Evolutionary conservation across 1,139 yeast genomes (phyloP), one percentile per base, ranked within the genome.

Genomic region (Oligophagozyma castellii): DNA sequence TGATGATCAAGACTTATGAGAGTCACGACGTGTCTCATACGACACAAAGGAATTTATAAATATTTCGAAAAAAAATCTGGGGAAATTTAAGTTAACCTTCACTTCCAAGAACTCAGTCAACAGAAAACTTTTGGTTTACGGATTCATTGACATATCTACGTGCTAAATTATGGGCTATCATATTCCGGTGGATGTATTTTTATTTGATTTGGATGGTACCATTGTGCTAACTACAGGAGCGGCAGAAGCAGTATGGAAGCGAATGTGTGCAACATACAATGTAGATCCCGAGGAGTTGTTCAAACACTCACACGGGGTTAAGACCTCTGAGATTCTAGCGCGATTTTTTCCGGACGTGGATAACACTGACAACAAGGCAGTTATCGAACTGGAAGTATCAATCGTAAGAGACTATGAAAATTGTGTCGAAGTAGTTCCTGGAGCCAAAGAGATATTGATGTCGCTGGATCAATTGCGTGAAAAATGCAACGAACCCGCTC

Each of bases 201-300:
- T 77, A 36, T 77, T 77, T 48, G 89, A 77, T 53, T 64, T 81
- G 37, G 89, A 77, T 49, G 89, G 89, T 31, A 78, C 89, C 24
- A 60, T 77, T 40, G 78, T 77, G 43, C 67, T 70, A 47, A 74
- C 86, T 29, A 75, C 83, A 30, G 69, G 68, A 35, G 80, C 84
- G 33, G 75, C 76, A 38, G 78, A 76, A 50, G 70, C 65, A 49
- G 72, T 75, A 51, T 77, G 86, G 84, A 65, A 63, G 47, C 65
- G 66, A 37, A 67, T 72, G 42, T 77, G 74, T 34, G 61, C 65
- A 35, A 59, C 72, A 53, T 67, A 76, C 31, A 73, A 66, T 42
- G 74, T 74, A 26, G 70, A 73, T 54, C 73, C 81, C 14, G 69
- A 67, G 27, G 75, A 72, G 44, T 64, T 78, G 38, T 70, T 74